These are phyloP conservation scores for Pseudoscleropodium purum DNA, from an alignment of 225 moss, liverwort and hornwort species.

Conservation along the genomic window DNA sequence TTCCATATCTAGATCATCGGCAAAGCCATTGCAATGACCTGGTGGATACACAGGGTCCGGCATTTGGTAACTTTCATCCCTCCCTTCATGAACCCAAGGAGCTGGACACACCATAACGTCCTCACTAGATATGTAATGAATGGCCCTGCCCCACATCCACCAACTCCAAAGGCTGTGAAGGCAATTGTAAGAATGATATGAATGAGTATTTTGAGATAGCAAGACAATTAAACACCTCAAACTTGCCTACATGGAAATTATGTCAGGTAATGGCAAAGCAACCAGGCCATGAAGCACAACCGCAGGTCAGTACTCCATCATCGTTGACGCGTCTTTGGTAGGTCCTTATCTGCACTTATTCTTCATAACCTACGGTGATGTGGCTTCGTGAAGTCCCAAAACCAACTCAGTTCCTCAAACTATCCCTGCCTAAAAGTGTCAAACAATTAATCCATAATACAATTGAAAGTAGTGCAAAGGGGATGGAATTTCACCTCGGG, in stretches of 20 bases:
- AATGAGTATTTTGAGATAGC: neutral
- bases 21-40: slow-evolving; percentile 14
- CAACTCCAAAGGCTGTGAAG: neutral
- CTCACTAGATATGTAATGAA: slow-evolving; percentile 1
- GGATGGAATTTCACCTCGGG: slow-evolving; percentile 12
- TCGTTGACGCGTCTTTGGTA: neutral
- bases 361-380: neutral
- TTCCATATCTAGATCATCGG: slow-evolving; percentile 60
- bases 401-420: neutral
- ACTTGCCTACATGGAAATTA: neutral
- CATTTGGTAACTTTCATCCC: slow-evolving; percentile 6
- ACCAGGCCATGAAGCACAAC: neutral
- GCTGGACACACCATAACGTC: slow-evolving; percentile 24
- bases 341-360: neutral
- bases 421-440: neutral
- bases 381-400: neutral
- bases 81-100: slow-evolving; percentile 27
- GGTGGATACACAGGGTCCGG: slow-evolving; percentile 22
- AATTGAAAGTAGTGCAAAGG: neutral
- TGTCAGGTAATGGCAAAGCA: neutral
- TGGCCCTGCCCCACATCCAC: slow-evolving; percentile 19
- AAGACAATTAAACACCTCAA: neutral
- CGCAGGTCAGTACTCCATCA: neutral
- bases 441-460: neutral
- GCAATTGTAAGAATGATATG: neutral